phyloP scores from a whole-genome alignment of 2,329 filamentous ascomycete species.

The Penicillium nordicum region DNA sequence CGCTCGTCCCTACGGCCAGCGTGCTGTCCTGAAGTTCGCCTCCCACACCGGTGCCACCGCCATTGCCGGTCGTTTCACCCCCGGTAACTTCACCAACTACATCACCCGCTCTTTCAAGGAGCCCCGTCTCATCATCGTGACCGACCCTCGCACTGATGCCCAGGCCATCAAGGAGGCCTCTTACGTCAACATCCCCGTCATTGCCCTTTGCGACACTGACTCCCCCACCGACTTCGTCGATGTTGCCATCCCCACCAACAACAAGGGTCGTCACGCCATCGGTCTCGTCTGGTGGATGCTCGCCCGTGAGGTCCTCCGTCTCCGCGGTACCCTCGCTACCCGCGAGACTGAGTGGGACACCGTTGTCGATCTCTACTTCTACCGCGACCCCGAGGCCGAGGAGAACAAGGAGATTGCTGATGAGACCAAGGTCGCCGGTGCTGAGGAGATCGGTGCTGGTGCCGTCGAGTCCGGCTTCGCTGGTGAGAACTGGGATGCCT shows the following conservation, averaged over 20 bases:
- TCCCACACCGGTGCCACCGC: constrained; percentile 95
- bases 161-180: constrained; percentile 99
- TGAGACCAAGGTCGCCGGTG: constrained; percentile 78
- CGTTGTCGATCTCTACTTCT: constrained; percentile 99
- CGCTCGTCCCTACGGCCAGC: constrained; percentile 98
- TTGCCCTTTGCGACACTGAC: constrained; percentile 98
- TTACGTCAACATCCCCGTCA: constrained; percentile 99
- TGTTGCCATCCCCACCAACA: constrained; percentile 99
- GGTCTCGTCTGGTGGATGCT: constrained; percentile 99
- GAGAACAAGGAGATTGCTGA: constrained; percentile 89
- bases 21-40: constrained; percentile 99
- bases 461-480: constrained; percentile 77
- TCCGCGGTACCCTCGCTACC: constrained; percentile 92
- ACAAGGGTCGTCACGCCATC: constrained; percentile 99
- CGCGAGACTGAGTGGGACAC: constrained; percentile 98
- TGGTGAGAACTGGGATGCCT: constrained; percentile 79
- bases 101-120: constrained; percentile 99
- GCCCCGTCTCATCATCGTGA: constrained; percentile 98
- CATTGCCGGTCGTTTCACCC: constrained; percentile 99
- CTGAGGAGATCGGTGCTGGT: constrained; percentile 76
- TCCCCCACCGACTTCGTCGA: constrained; percentile 99
- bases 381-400: constrained; percentile 99
- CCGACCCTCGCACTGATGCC: constrained; percentile 98
- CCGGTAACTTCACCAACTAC: constrained; percentile 99
- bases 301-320: constrained; percentile 98